These are phyloP conservation scores for Quercus phellos DNA, from an alignment of 331 rosid genomes.

Conservation along the genomic window DNA sequence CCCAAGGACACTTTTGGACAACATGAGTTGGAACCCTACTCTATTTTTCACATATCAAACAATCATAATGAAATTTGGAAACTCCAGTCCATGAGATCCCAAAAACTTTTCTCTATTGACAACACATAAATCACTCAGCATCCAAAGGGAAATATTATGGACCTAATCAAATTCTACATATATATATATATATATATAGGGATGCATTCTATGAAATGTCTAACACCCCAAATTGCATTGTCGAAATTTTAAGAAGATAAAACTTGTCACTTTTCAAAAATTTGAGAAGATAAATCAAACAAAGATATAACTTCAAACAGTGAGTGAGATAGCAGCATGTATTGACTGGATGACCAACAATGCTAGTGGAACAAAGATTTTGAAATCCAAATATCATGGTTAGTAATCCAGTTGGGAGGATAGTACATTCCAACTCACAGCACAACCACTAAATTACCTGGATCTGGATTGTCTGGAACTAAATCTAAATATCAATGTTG, in stretches of 20 bases:
- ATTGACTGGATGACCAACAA: not conserved
- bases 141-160: not conserved
- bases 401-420: not conserved
- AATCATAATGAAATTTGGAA: not conserved
- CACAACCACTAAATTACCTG: too few relatives aligned
- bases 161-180: not conserved
- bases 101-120: not conserved
- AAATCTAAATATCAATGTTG: too few relatives aligned
- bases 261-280: not conserved
- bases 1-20: not conserved
- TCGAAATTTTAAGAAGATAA: not conserved
- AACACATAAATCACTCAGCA: not conserved
- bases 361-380: not conserved
- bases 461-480: too few relatives aligned
- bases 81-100: not conserved
- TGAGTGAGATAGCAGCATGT: not conserved
- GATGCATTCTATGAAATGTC: not conserved
- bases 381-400: not conserved
- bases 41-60: not conserved
- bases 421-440: too few relatives aligned
- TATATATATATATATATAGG: not conserved
- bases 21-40: not conserved
- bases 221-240: not conserved
- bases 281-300: not conserved
- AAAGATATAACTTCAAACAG: not conserved